Evolutionary conservation across 2,329 filamentous ascomycete species (phyloP), one percentile per base, ranked within the genome.

Genomic region (Teratosphaeria zuluensis): DNA sequence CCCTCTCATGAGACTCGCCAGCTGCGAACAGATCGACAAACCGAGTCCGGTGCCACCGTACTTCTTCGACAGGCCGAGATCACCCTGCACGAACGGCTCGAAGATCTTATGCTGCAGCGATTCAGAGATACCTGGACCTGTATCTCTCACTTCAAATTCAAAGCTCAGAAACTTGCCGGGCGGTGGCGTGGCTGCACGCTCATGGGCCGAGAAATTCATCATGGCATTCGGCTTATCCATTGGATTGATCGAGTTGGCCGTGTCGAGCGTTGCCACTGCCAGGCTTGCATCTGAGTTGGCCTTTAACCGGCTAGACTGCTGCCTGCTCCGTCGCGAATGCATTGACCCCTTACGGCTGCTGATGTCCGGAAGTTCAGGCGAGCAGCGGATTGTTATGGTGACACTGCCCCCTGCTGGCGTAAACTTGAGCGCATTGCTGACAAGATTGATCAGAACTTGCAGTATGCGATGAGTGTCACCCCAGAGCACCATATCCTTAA

Each of bases 81-180:
- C 91, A n/a, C 89, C 92, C 73, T 96, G 92, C 0, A 96, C 89
- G 69, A 96, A 96, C 0, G 92, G 92, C 71, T 96, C 92, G 70
- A 96, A 96, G 9, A 96, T 90, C 64, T 86, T 86, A 58, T 89
- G 79, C 65, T 91, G 90, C 72, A 95, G 83, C 63, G 87, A 77
- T 6, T 85, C 82, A 0, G 90, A 84, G 58, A 96, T 95, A 31
- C 92, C 92, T 0, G 90, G 91, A 0, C 92, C 92, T 0, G 86
- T 92, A 65, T 96, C 92, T 69, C 90, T 81, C 0, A 96, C 90
- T 69, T 95, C 88, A 61, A 96, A 95, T 68, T 95, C 88, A 65
- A 95, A 95, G 9, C 84, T 70, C 57, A 89, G 82, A n/a, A 82
- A 81, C 69, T 81, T 85, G 12, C 87, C 83, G 1, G 86, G 86